phyloP scores from a whole-genome alignment of 163 green algal species.

The Scenedesmus sp. region DNA sequence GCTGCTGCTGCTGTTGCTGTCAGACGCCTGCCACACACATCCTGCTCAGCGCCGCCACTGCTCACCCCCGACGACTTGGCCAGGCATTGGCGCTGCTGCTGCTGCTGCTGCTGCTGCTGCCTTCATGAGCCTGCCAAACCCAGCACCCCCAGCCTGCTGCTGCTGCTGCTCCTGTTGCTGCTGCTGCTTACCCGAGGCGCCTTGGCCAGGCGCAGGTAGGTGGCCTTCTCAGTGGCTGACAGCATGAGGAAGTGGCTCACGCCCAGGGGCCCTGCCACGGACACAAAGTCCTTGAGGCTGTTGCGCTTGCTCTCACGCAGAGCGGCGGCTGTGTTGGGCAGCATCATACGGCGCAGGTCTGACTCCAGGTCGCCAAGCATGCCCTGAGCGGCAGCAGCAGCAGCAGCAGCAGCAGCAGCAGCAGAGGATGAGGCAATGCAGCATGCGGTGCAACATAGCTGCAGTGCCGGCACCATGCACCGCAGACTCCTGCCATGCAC shows the following conservation, averaged over 20 bases:
- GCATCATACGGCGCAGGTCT: conserved; percentile 94
- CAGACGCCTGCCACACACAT: neutral
- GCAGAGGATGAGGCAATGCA: neutral
- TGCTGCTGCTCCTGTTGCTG: neutral
- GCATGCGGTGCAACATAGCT: neutral
- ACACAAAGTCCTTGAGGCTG: conserved; percentile 65
- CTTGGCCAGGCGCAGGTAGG: conserved; percentile 86
- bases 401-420: conserved; percentile 1
- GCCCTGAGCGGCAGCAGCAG: conserved; percentile 50
- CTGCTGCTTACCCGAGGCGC: conserved; percentile 66
- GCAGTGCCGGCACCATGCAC: neutral
- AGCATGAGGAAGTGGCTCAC: conserved; percentile 98
- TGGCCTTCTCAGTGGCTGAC: conserved; percentile 86
- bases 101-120: neutral
- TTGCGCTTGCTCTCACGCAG: conserved; percentile 71
- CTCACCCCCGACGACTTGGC: neutral
- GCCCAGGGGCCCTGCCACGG: conserved; percentile 93
- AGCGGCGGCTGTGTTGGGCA: conserved; percentile 92
- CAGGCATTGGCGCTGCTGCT: conserved; percentile 1
- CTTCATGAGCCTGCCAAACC: neutral
- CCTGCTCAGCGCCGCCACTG: neutral
- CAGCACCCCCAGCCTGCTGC: neutral
- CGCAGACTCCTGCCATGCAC: neutral
- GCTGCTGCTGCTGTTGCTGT: no score
- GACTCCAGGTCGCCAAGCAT: conserved; percentile 87